Evolutionary conservation across 2,329 filamentous ascomycete species (phyloP).

Genomic region (Penicillium thymicola): DNA sequence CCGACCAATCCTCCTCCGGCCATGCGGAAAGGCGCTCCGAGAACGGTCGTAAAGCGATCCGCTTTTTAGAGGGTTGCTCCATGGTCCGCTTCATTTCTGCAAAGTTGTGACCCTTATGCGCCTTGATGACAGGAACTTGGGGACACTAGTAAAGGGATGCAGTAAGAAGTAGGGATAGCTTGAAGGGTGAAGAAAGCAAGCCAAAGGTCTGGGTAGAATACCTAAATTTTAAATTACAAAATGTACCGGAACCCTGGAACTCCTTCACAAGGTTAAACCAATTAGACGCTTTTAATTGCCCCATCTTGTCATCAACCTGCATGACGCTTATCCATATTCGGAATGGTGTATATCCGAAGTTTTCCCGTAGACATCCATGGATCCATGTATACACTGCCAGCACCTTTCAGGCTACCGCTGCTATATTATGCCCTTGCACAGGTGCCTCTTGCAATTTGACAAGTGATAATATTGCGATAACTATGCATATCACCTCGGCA

Average conservation of each 20-base stretch:
- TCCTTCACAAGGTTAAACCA: neutral
- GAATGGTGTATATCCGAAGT: neutral
- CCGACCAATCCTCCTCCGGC: slow-evolving; percentile 14
- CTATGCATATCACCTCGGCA: neutral
- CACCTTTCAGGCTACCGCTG: too few relatives aligned
- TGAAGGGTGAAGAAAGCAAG: neutral
- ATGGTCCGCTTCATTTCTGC: neutral
- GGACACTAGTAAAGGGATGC: neutral
- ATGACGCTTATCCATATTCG: neutral
- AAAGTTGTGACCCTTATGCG: neutral
- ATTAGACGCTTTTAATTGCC: neutral
- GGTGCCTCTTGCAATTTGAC: too few relatives aligned
- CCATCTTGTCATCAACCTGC: neutral
- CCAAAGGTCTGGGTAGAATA: too few relatives aligned
- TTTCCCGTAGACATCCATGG: neutral
- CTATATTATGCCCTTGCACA: too few relatives aligned
- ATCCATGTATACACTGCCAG: too few relatives aligned
- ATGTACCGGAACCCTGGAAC: neutral
- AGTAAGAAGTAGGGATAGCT: neutral
- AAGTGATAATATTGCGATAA: too few relatives aligned
- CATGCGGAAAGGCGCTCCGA: neutral
- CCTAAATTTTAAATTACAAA: too few relatives aligned
- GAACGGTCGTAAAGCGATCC: neutral
- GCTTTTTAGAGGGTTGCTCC: neutral
- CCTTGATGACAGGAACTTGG: neutral